A percentile compares a stretch with the other conserved stretches of the same genome.
Evolutionary conservation across 192 early-diverging fungal species (phyloP).

Genomic region (Mortierella alpina): DNA sequence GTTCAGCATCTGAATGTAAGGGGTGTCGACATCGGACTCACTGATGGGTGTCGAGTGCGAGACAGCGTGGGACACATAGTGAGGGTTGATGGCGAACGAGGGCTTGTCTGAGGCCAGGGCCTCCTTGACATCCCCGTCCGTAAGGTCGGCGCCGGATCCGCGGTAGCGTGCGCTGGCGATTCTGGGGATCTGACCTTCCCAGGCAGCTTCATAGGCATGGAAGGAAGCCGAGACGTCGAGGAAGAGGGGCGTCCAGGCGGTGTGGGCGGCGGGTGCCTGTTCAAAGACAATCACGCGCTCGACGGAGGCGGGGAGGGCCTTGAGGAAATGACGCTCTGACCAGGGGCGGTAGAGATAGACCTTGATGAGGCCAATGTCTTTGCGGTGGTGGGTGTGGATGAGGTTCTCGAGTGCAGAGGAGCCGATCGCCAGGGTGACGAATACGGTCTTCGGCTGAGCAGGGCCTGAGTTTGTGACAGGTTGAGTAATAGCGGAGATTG

Average conservation of each 20-base stretch:
- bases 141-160: conserved; percentile 35
- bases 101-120: conserved; percentile 34
- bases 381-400: conserved; percentile 34
- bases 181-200: conserved; percentile 55
- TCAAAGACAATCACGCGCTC: conserved; percentile 73
- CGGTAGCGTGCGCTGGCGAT: conserved; percentile 64
- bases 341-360: conserved; percentile 84
- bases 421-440: conserved; percentile 81
- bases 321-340: conserved; percentile 67
- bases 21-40: conserved; percentile 69
- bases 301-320: conserved; percentile 70
- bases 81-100: conserved; percentile 36
- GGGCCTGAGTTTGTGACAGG: conserved; percentile 46
- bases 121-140: conserved; percentile 19
- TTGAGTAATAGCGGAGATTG: conserved; percentile 8
- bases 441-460: conserved; percentile 73
- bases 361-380: conserved; percentile 77
- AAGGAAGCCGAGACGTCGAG: conserved; percentile 84
- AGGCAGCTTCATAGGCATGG: conserved; percentile 60
- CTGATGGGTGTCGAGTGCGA: conserved; percentile 10
- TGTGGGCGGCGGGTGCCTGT: conserved; percentile 67
- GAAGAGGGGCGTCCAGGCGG: conserved; percentile 85
- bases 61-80: conserved; percentile 16
- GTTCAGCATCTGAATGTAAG: conserved; percentile 84
- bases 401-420: conserved; percentile 60